Evolutionary conservation across 108 stramenopile species (phyloP).

Genomic region (Schizochytrium sp.): DNA sequence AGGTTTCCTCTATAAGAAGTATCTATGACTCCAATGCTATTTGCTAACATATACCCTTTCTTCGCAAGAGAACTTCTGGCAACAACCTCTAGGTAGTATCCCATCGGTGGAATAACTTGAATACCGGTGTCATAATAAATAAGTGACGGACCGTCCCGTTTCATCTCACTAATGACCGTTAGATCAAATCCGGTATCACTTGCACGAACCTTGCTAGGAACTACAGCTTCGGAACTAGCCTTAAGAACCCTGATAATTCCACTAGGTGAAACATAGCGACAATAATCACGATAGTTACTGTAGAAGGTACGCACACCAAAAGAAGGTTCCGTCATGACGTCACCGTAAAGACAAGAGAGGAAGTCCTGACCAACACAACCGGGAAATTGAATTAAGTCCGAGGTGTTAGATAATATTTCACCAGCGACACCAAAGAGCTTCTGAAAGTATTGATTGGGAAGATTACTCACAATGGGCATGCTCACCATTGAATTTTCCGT

Average conservation of each 20-base stretch:
- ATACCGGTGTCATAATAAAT: neutral
- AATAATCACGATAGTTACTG: no score
- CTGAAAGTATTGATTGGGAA: no score
- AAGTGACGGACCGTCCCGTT: neutral
- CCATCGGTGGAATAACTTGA: neutral
- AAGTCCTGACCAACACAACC: no score
- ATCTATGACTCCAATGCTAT: neutral
- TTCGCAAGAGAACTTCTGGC: neutral
- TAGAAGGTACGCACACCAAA: no score
- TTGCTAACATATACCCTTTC: neutral
- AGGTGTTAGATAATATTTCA: no score
- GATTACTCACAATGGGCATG: neutral
- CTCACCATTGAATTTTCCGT: neutral
- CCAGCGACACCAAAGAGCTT: no score
- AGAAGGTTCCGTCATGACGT: no score
- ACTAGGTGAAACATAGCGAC: no score
- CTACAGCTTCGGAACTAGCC: neutral
- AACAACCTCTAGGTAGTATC: constrained; percentile 1
- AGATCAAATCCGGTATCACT: neutral
- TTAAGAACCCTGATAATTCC: neutral
- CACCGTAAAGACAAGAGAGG: no score
- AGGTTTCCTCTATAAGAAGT: neutral
- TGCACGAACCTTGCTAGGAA: neutral
- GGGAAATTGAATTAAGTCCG: no score
- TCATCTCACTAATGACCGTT: neutral